phyloP scores from a whole-genome alignment of 2,329 filamentous ascomycete species.

The Ophiognomonia clavigignenti-juglandacearum region DNA sequence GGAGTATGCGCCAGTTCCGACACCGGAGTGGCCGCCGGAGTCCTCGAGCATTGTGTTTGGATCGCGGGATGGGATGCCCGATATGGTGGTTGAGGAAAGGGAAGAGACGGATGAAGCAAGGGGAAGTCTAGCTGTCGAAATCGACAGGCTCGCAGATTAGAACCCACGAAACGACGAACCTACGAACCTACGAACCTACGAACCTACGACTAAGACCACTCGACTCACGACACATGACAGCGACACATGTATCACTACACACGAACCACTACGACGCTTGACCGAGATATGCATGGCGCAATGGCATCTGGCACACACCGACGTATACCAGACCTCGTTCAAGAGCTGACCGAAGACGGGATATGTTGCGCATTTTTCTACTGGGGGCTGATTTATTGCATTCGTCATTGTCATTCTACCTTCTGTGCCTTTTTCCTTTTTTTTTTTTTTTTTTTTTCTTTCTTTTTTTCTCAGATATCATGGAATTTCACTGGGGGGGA shows the following conservation, averaged over 20 bases:
- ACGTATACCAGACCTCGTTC: constrained; percentile 8
- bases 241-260: background rate
- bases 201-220: background rate
- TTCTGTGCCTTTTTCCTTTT: no score
- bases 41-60: constrained; percentile 13
- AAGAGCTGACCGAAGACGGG: constrained; percentile 14
- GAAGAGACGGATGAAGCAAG: no score
- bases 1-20: constrained; percentile 34
- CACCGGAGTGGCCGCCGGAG: constrained; percentile 37
- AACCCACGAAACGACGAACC: no score
- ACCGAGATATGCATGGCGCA: background rate
- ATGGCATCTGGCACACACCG: background rate
- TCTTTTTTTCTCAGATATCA: no score
- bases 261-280: background rate
- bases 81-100: constrained; percentile 4
- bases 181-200: no score
- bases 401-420: no score
- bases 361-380: constrained; percentile 1
- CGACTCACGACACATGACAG: background rate
- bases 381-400: no score
- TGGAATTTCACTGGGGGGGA: no score
- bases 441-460: no score
- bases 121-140: no score
- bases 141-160: no score
- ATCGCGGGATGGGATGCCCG: constrained; percentile 9